phyloP scores from a whole-genome alignment of 2,329 filamentous ascomycete species.

The Monascus ruber region DNA sequence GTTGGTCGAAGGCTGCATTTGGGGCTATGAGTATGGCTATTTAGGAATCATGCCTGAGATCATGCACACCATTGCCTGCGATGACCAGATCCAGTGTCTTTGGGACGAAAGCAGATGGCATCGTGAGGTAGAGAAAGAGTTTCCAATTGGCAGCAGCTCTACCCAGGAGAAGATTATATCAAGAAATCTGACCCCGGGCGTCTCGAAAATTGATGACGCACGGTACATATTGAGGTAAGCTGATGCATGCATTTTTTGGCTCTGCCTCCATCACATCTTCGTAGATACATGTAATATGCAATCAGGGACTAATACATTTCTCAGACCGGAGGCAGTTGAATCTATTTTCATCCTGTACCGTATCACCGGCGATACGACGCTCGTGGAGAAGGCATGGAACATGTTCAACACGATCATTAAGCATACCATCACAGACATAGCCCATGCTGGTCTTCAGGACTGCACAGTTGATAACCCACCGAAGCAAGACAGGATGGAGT shows the following conservation, averaged over 20 bases:
- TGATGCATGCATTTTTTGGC: neutral
- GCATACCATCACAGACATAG: constrained; percentile 54
- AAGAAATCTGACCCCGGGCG: constrained; percentile 9
- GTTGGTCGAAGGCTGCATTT: constrained; percentile 45
- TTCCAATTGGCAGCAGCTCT: constrained; percentile 1
- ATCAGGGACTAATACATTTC: constrained; percentile 1
- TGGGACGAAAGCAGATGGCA: constrained; percentile 26
- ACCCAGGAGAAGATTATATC: constrained; percentile 5
- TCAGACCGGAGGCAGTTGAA: constrained; percentile 73
- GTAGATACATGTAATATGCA: neutral
- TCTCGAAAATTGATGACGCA: constrained; percentile 6
- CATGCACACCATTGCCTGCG: constrained; percentile 34
- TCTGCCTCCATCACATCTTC: too few relatives aligned
- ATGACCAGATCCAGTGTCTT: constrained; percentile 25
- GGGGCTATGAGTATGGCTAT: constrained; percentile 40
- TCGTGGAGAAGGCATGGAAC: constrained; percentile 73
- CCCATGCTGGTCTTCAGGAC: constrained; percentile 45
- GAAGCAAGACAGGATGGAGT: constrained; percentile 61
- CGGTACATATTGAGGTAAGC: constrained; percentile 5
- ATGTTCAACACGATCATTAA: constrained; percentile 68
- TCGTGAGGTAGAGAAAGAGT: constrained; percentile 12
- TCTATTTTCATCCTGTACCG: constrained; percentile 85
- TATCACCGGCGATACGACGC: constrained; percentile 64
- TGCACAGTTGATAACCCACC: constrained; percentile 15
- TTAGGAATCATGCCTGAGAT: constrained; percentile 45